phyloP scores from a whole-genome alignment of 2,329 filamentous ascomycete species.

The Pestalotiopsis sp. region DNA sequence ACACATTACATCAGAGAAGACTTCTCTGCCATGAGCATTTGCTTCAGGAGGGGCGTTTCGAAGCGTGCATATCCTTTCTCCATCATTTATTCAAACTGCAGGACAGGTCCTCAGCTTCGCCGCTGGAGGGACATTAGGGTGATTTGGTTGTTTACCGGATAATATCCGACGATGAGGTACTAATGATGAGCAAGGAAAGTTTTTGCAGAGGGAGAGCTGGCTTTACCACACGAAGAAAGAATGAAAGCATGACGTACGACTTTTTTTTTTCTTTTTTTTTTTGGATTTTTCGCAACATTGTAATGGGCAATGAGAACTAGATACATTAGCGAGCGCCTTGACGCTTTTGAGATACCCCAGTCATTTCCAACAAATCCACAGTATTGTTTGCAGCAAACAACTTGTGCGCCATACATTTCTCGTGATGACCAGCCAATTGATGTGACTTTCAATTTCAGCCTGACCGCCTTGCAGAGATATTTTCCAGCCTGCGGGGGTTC shows the following conservation, averaged over 20 bases:
- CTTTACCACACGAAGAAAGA: slow-evolving; percentile 3
- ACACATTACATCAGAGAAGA: slow-evolving; percentile 8
- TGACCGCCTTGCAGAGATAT: background rate
- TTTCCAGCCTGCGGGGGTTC: background rate
- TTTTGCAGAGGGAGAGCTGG: slow-evolving; percentile 8
- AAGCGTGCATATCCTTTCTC: background rate
- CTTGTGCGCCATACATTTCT: background rate
- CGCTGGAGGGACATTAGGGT: background rate
- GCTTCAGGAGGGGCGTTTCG: slow-evolving; percentile 10
- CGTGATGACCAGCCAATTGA: background rate
- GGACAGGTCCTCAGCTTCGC: background rate
- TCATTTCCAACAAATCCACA: slow-evolving; percentile 12
- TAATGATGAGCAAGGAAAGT: background rate
- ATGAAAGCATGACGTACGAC: slow-evolving; percentile 2
- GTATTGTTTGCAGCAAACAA: background rate
- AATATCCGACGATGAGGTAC: background rate
- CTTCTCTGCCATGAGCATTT: slow-evolving; percentile 9
- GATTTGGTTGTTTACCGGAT: background rate
- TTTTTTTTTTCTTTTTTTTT: background rate
- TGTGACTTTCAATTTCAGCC: too few relatives aligned
- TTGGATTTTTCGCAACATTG: background rate
- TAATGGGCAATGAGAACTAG: background rate
- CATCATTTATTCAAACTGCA: slow-evolving; percentile 5
- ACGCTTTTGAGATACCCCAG: slow-evolving; percentile 16
- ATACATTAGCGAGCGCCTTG: slow-evolving; percentile 12